Evolutionary conservation across 2,329 filamentous ascomycete species (phyloP).

Genomic region (Alternaria viburni): DNA sequence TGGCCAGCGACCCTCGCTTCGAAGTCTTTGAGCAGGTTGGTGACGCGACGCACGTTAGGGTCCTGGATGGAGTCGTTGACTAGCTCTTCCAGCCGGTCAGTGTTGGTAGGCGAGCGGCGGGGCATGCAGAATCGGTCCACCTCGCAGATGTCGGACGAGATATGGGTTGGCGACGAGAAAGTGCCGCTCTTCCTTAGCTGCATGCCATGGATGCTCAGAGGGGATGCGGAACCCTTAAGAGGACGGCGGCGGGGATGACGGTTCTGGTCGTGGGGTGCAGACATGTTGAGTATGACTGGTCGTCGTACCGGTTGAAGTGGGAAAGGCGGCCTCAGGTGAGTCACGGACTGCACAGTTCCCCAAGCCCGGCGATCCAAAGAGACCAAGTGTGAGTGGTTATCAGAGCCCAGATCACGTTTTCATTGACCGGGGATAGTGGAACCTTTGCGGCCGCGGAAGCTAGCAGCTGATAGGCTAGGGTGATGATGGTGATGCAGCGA

Average conservation of each 20-base stretch:
- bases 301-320: conserved; percentile 29
- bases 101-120: conserved; percentile 56
- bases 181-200: conserved; percentile 57
- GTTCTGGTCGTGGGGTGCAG: conserved; percentile 48
- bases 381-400: conserved; percentile 32
- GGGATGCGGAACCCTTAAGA: conserved; percentile 46
- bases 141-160: conserved; percentile 49
- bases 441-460: conserved; percentile 11
- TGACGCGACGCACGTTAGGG: conserved; percentile 53
- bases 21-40: conserved; percentile 53
- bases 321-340: conserved; percentile 44
- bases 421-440: conserved; percentile 27
- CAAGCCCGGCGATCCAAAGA: conserved; percentile 30
- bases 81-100: conserved; percentile 57
- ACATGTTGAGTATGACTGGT: conserved; percentile 49
- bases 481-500: conserved; percentile 14
- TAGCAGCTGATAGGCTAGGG: conserved; percentile 13
- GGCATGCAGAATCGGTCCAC: conserved; percentile 51
- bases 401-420: conserved; percentile 33
- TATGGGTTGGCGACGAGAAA: conserved; percentile 53
- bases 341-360: conserved; percentile 38
- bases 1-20: conserved; percentile 52
- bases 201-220: conserved; percentile 50
- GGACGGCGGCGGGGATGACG: conserved; percentile 56
- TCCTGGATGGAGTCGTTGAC: conserved; percentile 55